phyloP scores from a whole-genome alignment of 2,329 filamentous ascomycete genomes.

The Phoma herbarum region DNA sequence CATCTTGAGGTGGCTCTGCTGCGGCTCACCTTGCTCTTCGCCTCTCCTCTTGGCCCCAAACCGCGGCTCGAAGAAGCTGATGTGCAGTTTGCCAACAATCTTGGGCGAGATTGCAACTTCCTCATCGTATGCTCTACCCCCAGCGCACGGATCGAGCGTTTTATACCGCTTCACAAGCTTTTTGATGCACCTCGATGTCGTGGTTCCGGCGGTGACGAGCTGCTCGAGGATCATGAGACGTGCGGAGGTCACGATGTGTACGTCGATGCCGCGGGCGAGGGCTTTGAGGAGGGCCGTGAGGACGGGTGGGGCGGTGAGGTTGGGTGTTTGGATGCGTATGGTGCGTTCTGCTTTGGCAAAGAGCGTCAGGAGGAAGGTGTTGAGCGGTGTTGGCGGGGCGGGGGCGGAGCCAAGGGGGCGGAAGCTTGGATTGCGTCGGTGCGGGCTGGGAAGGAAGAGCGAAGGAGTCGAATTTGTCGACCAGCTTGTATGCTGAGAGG shows the following conservation, averaged over 20 bases:
- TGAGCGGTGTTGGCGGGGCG: constrained; percentile 74
- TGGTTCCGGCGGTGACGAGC: constrained; percentile 79
- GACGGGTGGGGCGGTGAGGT: constrained; percentile 74
- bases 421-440: constrained; percentile 74
- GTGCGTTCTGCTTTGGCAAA: constrained; percentile 65
- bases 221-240: constrained; percentile 82
- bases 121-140: constrained; percentile 25
- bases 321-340: constrained; percentile 80
- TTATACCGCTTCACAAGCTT: constrained; percentile 66
- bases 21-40: constrained; percentile 63
- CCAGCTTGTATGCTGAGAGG: neutral
- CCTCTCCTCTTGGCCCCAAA: constrained; percentile 36
- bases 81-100: constrained; percentile 62
- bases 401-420: constrained; percentile 50
- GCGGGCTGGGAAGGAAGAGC: constrained; percentile 76
- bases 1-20: constrained; percentile 80
- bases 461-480: constrained; percentile 56
- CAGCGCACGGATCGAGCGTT: constrained; percentile 7
- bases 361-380: constrained; percentile 69
- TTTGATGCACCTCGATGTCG: constrained; percentile 71
- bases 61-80: constrained; percentile 65
- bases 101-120: constrained; percentile 39
- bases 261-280: constrained; percentile 70
- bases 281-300: constrained; percentile 69
- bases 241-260: constrained; percentile 72